phyloP scores from a whole-genome alignment of 2,329 filamentous ascomycete species.

The Cladobotryum protrusum region DNA sequence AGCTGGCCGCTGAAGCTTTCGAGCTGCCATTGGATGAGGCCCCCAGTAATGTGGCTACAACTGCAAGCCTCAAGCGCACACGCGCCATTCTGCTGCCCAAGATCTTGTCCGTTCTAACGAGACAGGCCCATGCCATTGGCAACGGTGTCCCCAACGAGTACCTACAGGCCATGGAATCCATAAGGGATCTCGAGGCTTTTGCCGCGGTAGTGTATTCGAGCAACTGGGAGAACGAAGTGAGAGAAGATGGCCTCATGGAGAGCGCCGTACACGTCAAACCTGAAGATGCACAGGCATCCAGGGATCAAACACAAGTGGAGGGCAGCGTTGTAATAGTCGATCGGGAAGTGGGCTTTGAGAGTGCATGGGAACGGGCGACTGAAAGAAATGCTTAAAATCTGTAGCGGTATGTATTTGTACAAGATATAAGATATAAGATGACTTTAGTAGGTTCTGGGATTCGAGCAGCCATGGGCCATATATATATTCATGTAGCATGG shows the following conservation, averaged over 20 bases:
- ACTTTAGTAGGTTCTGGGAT: neutral
- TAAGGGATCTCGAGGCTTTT: constrained; percentile 73
- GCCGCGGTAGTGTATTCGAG: constrained; percentile 82
- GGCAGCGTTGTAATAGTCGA: constrained; percentile 52
- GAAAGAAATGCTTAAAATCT: constrained; percentile 17
- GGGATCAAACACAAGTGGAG: constrained; percentile 25
- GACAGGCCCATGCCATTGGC: constrained; percentile 86
- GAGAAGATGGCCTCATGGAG: constrained; percentile 38
- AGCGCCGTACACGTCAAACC: constrained; percentile 30
- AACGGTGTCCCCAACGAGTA: constrained; percentile 68
- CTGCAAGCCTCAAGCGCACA: constrained; percentile 46
- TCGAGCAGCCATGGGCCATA: constrained; percentile 1
- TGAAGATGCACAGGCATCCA: constrained; percentile 16
- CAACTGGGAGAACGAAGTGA: constrained; percentile 68
- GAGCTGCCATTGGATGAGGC: constrained; percentile 39
- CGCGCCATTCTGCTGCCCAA: constrained; percentile 73
- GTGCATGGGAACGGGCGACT: constrained; percentile 61
- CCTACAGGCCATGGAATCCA: constrained; percentile 67
- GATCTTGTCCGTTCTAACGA: constrained; percentile 80
- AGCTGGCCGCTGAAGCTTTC: constrained; percentile 73
- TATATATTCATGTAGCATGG: neutral
- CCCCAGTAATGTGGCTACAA: constrained; percentile 39
- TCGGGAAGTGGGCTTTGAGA: constrained; percentile 51
- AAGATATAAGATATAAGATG: constrained; percentile 6
- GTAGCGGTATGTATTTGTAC: constrained; percentile 5